These are phyloP conservation scores for Verbena officinalis DNA, from an alignment of 257 asterid species.

Conservation along the genomic window DNA sequence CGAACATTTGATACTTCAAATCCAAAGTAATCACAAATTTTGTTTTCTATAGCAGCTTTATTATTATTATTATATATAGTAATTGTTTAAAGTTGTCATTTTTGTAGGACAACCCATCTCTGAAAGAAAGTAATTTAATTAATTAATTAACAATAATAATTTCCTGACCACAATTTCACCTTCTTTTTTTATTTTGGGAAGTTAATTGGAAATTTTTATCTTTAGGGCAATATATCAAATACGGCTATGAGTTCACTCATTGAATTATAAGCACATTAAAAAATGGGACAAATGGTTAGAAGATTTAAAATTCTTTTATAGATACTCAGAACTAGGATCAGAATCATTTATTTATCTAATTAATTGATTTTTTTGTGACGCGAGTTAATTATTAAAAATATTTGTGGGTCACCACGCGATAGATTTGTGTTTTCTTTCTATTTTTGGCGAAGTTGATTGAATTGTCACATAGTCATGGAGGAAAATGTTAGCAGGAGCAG, in stretches of 20 bases:
- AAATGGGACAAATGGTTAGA: too few relatives aligned
- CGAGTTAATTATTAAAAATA: neutral
- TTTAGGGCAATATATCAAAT: too few relatives aligned
- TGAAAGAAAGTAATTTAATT: neutral
- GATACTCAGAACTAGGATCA: neutral
- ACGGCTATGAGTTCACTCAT: too few relatives aligned
- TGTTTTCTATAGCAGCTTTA: neutral
- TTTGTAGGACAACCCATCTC: neutral
- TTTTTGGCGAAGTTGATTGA: conserved; percentile 21
- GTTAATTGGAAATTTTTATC: too few relatives aligned
- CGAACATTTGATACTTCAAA: conserved; percentile 11
- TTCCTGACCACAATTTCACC: neutral
- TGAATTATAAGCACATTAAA: too few relatives aligned
- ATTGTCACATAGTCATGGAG: conserved; percentile 5
- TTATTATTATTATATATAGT: neutral
- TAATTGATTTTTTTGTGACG: neutral
- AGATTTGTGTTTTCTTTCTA: conserved; percentile 30
- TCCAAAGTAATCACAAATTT: neutral
- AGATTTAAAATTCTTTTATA: too few relatives aligned
- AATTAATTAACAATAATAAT: neutral
- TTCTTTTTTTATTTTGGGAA: neutral
- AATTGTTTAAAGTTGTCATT: neutral
- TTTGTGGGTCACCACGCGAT: conserved; percentile 19
- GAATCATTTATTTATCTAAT: neutral
- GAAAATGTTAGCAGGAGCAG: conserved; percentile 22